Conservation (phyloP, 495 filamentous ascomycete species). For the Penicillium cosmopolitanum region DNA sequence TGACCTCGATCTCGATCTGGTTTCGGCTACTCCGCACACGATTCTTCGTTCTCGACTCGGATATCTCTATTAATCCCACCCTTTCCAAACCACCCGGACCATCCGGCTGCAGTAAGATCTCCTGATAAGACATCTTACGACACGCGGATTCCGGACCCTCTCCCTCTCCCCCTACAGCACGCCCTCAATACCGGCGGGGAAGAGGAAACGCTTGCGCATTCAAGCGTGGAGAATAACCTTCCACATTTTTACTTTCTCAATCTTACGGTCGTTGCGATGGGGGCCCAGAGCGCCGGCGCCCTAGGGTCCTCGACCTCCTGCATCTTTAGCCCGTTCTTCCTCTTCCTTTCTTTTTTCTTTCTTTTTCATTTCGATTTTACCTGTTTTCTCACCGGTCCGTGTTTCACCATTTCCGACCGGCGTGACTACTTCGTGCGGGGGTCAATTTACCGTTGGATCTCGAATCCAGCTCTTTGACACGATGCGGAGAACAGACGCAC, state of each 20-base stretch:
- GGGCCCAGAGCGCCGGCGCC: slow-evolving; percentile 16
- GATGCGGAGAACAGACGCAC: slow-evolving; percentile 26
- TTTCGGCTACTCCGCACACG: slow-evolving; percentile 25
- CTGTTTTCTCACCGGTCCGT: slow-evolving; percentile 1
- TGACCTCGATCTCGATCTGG: slow-evolving; percentile 35
- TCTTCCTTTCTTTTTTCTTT: slow-evolving; percentile 6
- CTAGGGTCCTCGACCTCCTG: background rate
- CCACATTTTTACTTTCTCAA: slow-evolving; percentile 1
- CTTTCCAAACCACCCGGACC: background rate
- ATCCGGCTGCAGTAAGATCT: too few species aligned
- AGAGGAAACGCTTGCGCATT: background rate
- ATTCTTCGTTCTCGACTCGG: slow-evolving; percentile 28
- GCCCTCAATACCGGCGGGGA: background rate
- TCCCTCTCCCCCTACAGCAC: background rate
- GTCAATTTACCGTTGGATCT: slow-evolving; percentile 17
- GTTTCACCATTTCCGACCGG: slow-evolving; percentile 14
- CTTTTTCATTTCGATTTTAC: slow-evolving; percentile 8
- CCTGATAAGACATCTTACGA: background rate
- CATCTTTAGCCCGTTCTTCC: slow-evolving; percentile 11
- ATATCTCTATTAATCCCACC: slow-evolving; percentile 16
- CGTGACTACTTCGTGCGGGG: slow-evolving; percentile 20
- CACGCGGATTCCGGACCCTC: background rate
- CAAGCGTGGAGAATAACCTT: background rate
- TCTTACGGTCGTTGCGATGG: slow-evolving; percentile 8
- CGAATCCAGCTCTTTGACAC: slow-evolving; percentile 19